Conservation (phyloP, 495 filamentous ascomycete species). For the Xylaria scruposa region DNA sequence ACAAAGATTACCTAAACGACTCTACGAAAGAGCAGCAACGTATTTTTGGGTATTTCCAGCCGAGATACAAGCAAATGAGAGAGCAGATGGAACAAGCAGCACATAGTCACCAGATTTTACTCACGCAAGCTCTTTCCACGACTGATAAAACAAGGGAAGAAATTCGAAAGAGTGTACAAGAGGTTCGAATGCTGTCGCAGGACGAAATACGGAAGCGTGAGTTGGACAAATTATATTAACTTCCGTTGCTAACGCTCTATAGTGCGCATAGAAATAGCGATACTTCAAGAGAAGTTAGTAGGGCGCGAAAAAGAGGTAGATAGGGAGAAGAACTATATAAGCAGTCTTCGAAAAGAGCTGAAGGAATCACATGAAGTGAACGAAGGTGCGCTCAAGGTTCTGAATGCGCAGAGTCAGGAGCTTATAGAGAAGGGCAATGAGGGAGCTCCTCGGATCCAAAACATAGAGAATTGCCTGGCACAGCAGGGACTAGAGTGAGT, state of each 20-base stretch:
- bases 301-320: conserved; percentile 42
- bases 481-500: conserved; percentile 36
- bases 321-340: conserved; percentile 34
- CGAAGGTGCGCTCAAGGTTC: conserved; percentile 36
- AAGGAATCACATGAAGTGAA: conserved; percentile 36
- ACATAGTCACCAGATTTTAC: conserved; percentile 22
- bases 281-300: conserved; percentile 33
- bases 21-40: conserved; percentile 50
- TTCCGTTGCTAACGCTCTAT: conserved; percentile 14
- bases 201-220: conserved; percentile 39
- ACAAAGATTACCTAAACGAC: conserved; percentile 42
- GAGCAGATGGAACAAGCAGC: conserved; percentile 35
- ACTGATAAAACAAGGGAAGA: conserved; percentile 42
- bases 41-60: conserved; percentile 41
- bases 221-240: conserved; percentile 9
- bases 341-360: conserved; percentile 38
- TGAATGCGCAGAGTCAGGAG: conserved; percentile 40
- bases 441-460: conserved; percentile 18
- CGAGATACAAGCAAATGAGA: conserved; percentile 38
- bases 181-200: conserved; percentile 36
- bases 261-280: conserved; percentile 41
- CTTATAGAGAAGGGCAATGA: conserved; percentile 41
- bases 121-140: conserved; percentile 37
- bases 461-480: conserved; percentile 21
- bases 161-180: conserved; percentile 42